These are phyloP conservation scores for Cyberlindnera americana DNA, from an alignment of 805 yeast genomes.

Conservation along the genomic window DNA sequence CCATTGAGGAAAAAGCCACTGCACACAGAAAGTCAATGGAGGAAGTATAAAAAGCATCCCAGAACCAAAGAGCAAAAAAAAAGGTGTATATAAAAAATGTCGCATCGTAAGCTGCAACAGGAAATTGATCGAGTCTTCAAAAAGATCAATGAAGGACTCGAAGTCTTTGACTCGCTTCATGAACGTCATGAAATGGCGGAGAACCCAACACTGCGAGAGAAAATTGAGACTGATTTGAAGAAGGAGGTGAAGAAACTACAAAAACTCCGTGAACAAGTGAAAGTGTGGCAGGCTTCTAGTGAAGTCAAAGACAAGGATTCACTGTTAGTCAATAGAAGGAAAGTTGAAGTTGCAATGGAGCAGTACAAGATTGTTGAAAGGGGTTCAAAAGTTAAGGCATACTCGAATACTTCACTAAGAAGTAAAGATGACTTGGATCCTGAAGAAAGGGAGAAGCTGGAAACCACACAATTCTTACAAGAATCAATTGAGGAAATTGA, in stretches of 20 bases:
- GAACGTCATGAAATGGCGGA: slow-evolving; percentile 81
- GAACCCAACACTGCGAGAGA: slow-evolving; percentile 84
- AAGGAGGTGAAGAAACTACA: slow-evolving; percentile 94
- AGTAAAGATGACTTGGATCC: slow-evolving; percentile 63
- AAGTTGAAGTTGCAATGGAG: slow-evolving; percentile 84
- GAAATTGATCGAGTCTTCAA: slow-evolving; percentile 90
- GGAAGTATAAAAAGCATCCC: not conserved
- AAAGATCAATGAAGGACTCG: slow-evolving; percentile 87
- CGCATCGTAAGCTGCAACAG: slow-evolving; percentile 29
- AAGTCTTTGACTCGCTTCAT: slow-evolving; percentile 76
- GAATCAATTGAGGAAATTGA: slow-evolving; percentile 74
- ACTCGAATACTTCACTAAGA: slow-evolving; percentile 78
- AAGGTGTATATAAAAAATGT: slow-evolving; percentile 13
- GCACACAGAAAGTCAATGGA: not conserved
- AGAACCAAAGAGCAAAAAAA: not conserved
- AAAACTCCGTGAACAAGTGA: slow-evolving; percentile 89
- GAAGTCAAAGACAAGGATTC: slow-evolving; percentile 87
- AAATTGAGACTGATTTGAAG: slow-evolving; percentile 85
- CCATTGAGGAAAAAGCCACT: too few species aligned
- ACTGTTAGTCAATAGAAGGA: slow-evolving; percentile 67
- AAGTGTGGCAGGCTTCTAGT: slow-evolving; percentile 86
- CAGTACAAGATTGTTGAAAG: slow-evolving; percentile 92
- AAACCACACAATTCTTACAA: slow-evolving; percentile 65
- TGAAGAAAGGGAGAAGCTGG: slow-evolving; percentile 72
- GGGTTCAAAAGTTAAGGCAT: slow-evolving; percentile 88